Evolutionary conservation across 257 asterid genomes (phyloP).

Genomic region (Solanum sitiens): DNA sequence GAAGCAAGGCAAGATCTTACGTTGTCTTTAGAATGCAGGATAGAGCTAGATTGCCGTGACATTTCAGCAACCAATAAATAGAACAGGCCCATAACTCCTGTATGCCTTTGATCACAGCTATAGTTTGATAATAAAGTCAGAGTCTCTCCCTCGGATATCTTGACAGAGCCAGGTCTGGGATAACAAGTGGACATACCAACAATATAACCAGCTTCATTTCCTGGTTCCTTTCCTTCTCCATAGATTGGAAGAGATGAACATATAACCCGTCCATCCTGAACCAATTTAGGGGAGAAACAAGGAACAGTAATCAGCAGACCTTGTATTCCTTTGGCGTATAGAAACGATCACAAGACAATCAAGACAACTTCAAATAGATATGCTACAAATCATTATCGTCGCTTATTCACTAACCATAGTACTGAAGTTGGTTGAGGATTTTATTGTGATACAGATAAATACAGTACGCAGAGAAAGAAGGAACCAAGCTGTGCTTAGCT

Average conservation of each 20-base stretch:
- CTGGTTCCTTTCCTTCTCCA: conserved; percentile 62
- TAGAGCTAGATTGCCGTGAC: conserved; percentile 4
- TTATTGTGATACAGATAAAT: not conserved
- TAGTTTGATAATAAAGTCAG: conserved; percentile 60
- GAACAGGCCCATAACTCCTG: conserved; percentile 93
- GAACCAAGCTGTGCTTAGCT: not conserved
- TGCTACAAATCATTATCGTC: not conserved
- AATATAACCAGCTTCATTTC: conserved; percentile 76
- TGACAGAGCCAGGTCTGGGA: conserved; percentile 71
- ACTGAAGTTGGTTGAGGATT: not conserved
- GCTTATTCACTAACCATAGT: not conserved
- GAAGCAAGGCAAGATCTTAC: conserved; percentile 18
- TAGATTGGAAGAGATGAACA: conserved; percentile 68
- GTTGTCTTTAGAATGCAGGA: conserved; percentile 9
- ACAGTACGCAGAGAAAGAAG: not conserved
- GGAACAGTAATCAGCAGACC: not conserved
- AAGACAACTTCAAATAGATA: not conserved
- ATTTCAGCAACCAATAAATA: conserved; percentile 63
- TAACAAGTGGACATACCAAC: conserved; percentile 91
- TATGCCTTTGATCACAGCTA: conserved; percentile 37
- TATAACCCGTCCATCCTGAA: conserved; percentile 60
- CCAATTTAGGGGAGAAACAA: not conserved
- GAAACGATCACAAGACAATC: not conserved
- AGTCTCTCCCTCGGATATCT: conserved; percentile 58
- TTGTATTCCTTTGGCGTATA: not conserved